Base-by-base conservation (phyloP, 2,329 filamentous ascomycete species). In the Arachnomyces sp. region DNA sequence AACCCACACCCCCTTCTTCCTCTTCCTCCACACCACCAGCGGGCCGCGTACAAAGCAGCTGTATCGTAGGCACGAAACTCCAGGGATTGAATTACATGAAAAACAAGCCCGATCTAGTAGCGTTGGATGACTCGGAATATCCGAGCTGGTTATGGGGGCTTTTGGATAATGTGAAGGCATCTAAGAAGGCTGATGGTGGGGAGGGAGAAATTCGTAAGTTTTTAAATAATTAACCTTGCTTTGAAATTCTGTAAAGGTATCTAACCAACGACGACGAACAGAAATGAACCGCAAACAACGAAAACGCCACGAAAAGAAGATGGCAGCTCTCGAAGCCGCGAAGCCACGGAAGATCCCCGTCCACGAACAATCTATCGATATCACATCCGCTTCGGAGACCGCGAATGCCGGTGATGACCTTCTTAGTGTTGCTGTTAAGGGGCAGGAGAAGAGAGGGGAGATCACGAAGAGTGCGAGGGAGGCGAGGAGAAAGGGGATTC, bases 61-160 rank as follows among this genome's bases (percentile, higher is more conserved):
- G 64, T 18, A 43, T 54, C 0, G 59, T 61, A 5, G 67, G 67
- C 8, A 62, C 60, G 4, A 58, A 55, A 42, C 38, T 71, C 43
- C 54, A 55, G 16, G 65, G 65, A 9, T 53, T 71, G 33, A 67
- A 66, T 43, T 70, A 70, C 49, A 60, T 65, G 41, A 70, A 70
- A 51, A 67, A 67, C 49, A 65, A 68, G 44, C 59, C 65, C 5
- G 62, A 66, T 29, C 45, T 68, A 16, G 39, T 67, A 37, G 67
- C 67, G 9, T 45, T 61, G 51, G 66, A 70, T 40, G 67, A 71
- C 46, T 55, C 59, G 31, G 67, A 70, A 47, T 71, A 71, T 47
- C 67, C 67, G 11, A 61, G 67, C 11, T 71, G 67, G 67, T 45
- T 71, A 39, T 71, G 67, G 67, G 55, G 48, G 3, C 49, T 71